Percentiles rank a stretch among this genome's conserved stretches.
These are phyloP conservation scores for Tuber brumale DNA, from an alignment of 495 filamentous ascomycete genomes.

Conservation along the genomic window DNA sequence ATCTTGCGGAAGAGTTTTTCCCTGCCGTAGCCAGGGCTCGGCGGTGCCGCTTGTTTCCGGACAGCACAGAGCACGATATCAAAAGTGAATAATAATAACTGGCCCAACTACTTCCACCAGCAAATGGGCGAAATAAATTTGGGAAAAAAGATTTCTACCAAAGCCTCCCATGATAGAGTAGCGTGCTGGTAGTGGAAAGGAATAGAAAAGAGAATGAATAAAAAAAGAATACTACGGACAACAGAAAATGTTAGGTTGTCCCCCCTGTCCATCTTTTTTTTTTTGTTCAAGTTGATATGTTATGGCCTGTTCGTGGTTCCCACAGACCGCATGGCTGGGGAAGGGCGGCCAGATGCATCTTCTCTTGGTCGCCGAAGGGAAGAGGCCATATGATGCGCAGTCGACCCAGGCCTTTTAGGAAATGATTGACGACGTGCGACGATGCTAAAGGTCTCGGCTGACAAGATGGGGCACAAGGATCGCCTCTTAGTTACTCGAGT, in stretches of 20 bases:
- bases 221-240: background rate
- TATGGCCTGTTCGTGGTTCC: constrained; percentile 35
- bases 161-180: background rate
- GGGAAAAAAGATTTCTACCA: background rate
- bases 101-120: background rate
- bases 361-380: constrained; percentile 38
- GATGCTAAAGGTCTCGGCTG: constrained; percentile 33
- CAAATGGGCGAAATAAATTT: background rate
- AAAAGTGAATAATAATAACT: background rate
- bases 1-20: constrained; percentile 41
- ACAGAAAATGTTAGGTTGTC: background rate
- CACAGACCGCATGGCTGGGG: constrained; percentile 39
- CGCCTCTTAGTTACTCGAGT: constrained; percentile 18
- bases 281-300: constrained; percentile 26
- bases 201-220: background rate
- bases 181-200: background rate
- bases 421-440: constrained; percentile 38
- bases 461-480: constrained; percentile 39
- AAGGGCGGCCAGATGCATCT: constrained; percentile 36
- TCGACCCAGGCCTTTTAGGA: constrained; percentile 30
- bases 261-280: background rate
- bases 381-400: constrained; percentile 39
- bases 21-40: constrained; percentile 37
- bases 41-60: constrained; percentile 39
- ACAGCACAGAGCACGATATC: constrained; percentile 27